Evolutionary conservation across 1,139 yeast species (phyloP), one percentile per base, ranked within the genome.

Genomic region (Wickerhamiella infanticola): DNA sequence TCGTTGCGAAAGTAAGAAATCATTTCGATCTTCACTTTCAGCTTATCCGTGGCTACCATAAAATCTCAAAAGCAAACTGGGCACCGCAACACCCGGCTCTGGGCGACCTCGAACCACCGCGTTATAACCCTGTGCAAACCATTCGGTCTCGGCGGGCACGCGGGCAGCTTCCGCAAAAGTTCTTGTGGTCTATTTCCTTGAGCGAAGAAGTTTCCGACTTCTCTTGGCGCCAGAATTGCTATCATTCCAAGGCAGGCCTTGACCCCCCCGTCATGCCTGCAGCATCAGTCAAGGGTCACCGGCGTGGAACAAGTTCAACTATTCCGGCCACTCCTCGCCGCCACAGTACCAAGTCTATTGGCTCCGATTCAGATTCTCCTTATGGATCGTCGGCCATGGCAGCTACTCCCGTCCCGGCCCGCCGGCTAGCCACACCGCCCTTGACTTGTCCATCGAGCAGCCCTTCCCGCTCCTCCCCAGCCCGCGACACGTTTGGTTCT

Each of bases 81-180:
- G 23, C 36, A n/a, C 39, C 8, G 3, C 23, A 18, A 26, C 35
- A n/a, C 35, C 47, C 11, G 11, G 33, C 8, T 23, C 18, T 13
- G 7, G 18, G 26, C 25, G 35, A 23, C 25, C 25, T 8, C 9
- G 37, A 23, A 23, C 13, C 29, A 3, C n/a, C 38, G 26, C 31
- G 74, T 3, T 85, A 80, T 63, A 85, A 85, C 58, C 95, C 95
- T 1, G 64, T 85, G 41, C 95, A 83, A 58, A 72, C 79, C 23
- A 74, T 85, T 36, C 65, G 96, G 50, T 81, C 85, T 60, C 67
- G 95, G 47, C 68, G 69, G 48, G 46, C 50, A 25, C 45, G 47
- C 18, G 41, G 18, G 25, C 24, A 13, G 6, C 29, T 39, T 3
- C 39, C 24, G 13, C 27, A n/a, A 3, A 23, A 59, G 58, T 23